Conservation (phyloP, 306 rosid species). For the Lotus japonicus region DNA sequence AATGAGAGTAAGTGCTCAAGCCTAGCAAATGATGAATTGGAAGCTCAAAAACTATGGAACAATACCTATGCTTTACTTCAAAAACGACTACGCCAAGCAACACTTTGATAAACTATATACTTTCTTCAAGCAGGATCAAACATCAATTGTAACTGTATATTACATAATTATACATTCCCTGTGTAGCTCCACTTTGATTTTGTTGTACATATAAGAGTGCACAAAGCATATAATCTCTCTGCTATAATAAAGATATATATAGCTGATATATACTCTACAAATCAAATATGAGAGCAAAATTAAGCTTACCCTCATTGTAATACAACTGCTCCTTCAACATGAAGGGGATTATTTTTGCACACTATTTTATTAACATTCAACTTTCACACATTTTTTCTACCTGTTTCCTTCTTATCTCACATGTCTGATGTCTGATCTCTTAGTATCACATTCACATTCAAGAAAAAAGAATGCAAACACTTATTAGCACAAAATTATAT, state of each 20-base stretch:
- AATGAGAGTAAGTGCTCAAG: constrained; percentile 65
- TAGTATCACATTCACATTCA: too few relatives aligned
- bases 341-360: too few relatives aligned
- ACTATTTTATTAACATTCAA: too few relatives aligned
- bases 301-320: not conserved
- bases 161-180: constrained; percentile 9
- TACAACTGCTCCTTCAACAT: not conserved
- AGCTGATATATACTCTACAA: not conserved
- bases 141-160: constrained; percentile 16
- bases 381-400: not conserved
- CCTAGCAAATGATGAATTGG: constrained; percentile 72
- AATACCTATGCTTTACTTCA: constrained; percentile 55
- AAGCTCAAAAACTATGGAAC: constrained; percentile 71
- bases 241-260: not conserved
- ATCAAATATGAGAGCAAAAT: not conserved
- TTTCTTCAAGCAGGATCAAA: too few relatives aligned
- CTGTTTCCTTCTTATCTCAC: not conserved
- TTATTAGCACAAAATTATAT: not conserved
- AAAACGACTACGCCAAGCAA: constrained; percentile 45
- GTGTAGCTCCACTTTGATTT: constrained; percentile 1
- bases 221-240: not conserved
- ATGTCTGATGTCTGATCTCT: too few relatives aligned
- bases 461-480: too few relatives aligned
- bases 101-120: too few relatives aligned
- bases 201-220: constrained; percentile 6